These are phyloP conservation scores for Lobosporangium transversale DNA, from an alignment of 192 early-diverging fungal species.

Conservation along the genomic window DNA sequence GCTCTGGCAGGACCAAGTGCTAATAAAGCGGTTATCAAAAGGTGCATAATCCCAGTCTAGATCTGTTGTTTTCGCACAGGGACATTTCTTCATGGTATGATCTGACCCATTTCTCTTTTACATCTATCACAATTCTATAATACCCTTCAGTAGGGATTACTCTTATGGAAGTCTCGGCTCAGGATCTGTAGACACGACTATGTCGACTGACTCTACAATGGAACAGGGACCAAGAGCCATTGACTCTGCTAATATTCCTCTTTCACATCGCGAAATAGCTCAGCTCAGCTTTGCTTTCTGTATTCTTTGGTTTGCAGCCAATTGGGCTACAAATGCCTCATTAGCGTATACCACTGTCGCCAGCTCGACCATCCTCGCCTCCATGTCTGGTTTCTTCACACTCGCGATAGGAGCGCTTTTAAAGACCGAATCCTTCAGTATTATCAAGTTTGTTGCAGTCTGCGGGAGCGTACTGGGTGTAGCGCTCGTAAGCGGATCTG, in stretches of 20 bases:
- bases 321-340: slow-evolving; percentile 76
- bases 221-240: slow-evolving; percentile 24
- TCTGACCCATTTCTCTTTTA: not conserved
- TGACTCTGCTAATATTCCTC: slow-evolving; percentile 4
- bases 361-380: slow-evolving; percentile 78
- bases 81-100: not conserved
- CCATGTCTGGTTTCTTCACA: slow-evolving; percentile 81
- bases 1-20: too few relatives aligned
- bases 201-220: slow-evolving; percentile 7
- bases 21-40: too few relatives aligned
- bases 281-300: slow-evolving; percentile 74
- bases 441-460: slow-evolving; percentile 66
- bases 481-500: slow-evolving; percentile 65
- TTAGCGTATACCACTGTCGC: slow-evolving; percentile 80
- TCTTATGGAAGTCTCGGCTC: slow-evolving; percentile 21
- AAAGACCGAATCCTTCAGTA: slow-evolving; percentile 69
- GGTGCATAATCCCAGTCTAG: too few relatives aligned
- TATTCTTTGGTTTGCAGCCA: slow-evolving; percentile 84
- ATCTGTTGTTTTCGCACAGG: too few relatives aligned
- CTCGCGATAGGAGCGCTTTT: slow-evolving; percentile 68
- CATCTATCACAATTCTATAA: not conserved
- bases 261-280: slow-evolving; percentile 58
- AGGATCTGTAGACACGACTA: not conserved
- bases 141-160: not conserved
- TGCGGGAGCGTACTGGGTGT: slow-evolving; percentile 71